phyloP scores from a whole-genome alignment of 2,329 filamentous ascomycete genomes.

The Fusarium palustre region DNA sequence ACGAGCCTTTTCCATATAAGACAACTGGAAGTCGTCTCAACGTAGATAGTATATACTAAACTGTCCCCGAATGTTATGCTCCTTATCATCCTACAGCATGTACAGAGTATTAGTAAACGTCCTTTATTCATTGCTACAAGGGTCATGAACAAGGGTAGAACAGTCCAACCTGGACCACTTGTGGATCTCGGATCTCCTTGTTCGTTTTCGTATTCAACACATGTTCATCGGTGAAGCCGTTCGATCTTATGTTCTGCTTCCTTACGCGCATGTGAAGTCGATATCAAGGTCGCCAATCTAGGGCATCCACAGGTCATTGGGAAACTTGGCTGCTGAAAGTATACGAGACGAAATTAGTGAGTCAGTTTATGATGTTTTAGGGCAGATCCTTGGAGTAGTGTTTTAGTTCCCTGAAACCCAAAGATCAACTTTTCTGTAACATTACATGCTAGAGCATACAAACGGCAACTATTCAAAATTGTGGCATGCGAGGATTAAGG shows the following conservation, averaged over 20 bases:
- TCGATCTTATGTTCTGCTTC: slow-evolving; percentile 12
- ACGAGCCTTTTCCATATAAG: background rate
- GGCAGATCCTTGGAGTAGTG: background rate
- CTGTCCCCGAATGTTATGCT: background rate
- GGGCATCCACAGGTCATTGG: background rate
- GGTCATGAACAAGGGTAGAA: slow-evolving; percentile 11
- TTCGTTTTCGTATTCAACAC: slow-evolving; percentile 28
- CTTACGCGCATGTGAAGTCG: slow-evolving; percentile 23
- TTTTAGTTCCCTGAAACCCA: background rate
- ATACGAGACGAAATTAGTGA: background rate
- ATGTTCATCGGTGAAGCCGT: background rate
- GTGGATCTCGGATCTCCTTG: slow-evolving; percentile 13
- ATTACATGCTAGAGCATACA: background rate
- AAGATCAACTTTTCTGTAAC: background rate
- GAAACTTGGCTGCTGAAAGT: background rate
- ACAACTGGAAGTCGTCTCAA: background rate
- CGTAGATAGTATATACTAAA: background rate
- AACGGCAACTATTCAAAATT: background rate
- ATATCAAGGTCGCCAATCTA: slow-evolving; percentile 4
- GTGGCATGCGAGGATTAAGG: background rate
- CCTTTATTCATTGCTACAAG: background rate
- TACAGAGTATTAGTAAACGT: background rate
- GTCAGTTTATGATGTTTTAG: background rate
- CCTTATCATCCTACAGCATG: background rate
- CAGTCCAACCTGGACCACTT: background rate